Conservation (phyloP, 2,329 filamentous ascomycete genomes). For the Fusarium solani-melongenae region DNA sequence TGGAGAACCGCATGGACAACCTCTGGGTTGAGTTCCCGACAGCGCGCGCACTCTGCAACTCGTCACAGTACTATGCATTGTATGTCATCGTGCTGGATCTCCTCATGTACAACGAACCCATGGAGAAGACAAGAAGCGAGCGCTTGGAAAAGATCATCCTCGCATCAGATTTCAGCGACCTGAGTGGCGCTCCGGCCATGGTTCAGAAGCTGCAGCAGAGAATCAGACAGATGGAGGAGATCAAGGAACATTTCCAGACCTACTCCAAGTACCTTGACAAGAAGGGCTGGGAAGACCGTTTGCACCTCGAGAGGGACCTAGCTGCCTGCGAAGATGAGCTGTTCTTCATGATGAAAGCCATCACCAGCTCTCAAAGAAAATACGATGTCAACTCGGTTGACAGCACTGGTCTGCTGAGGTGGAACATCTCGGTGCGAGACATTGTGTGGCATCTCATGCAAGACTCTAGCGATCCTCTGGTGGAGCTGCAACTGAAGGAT, state of each 20-base stretch:
- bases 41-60: slow-evolving; percentile 94
- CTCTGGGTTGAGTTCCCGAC: slow-evolving; percentile 97
- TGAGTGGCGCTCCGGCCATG: slow-evolving; percentile 92
- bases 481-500: slow-evolving; percentile 92
- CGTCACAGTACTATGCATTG: slow-evolving; percentile 95
- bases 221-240: slow-evolving; percentile 93
- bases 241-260: slow-evolving; percentile 95
- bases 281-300: slow-evolving; percentile 89
- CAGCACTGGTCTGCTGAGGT: slow-evolving; percentile 83
- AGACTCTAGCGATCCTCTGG: slow-evolving; percentile 85
- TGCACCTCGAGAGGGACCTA: slow-evolving; percentile 90
- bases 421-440: slow-evolving; percentile 93
- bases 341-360: slow-evolving; percentile 99
- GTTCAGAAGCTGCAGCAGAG: slow-evolving; percentile 91
- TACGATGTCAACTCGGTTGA: slow-evolving; percentile 74
- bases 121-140: slow-evolving; percentile 97
- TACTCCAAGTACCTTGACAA: slow-evolving; percentile 88
- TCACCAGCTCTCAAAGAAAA: slow-evolving; percentile 93
- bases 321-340: slow-evolving; percentile 93
- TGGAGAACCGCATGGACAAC: slow-evolving; percentile 90
- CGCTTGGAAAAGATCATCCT: slow-evolving; percentile 98
- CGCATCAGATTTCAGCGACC: slow-evolving; percentile 96
- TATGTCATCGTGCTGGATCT: slow-evolving; percentile 98
- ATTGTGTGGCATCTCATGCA: slow-evolving; percentile 97
- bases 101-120: slow-evolving; percentile 92